phyloP scores from a whole-genome alignment of 108 stramenopile genomes.

The Epipyxis sp. region DNA sequence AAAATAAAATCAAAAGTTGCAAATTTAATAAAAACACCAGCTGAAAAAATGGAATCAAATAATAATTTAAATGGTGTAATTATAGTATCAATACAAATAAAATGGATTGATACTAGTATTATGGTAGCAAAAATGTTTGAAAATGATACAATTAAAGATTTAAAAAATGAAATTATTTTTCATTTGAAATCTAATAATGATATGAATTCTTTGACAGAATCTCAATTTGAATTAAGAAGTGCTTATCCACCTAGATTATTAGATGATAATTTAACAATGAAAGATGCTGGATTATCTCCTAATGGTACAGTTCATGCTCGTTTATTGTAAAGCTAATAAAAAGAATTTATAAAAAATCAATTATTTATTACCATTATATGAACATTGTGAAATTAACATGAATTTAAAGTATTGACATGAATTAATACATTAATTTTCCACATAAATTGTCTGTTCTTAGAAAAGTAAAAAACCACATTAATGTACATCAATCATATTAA shows the following conservation, averaged over 20 bases:
- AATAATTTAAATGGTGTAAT: not conserved
- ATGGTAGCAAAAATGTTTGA: not conserved
- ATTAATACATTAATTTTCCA: no score
- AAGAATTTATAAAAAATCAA: no score
- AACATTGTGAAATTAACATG: no score
- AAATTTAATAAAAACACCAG: no score
- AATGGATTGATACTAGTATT: slow-evolving; percentile 1
- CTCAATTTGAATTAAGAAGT: not conserved
- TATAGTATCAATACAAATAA: not conserved
- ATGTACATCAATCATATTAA: no score
- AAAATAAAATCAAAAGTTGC: no score
- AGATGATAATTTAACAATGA: slow-evolving; percentile 1
- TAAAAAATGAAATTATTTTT: not conserved
- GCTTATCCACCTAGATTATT: not conserved
- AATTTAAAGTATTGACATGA: no score
- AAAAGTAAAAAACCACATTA: no score
- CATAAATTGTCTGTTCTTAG: no score
- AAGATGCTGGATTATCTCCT: slow-evolving; percentile 6
- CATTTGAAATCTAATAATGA: slow-evolving; percentile 2
- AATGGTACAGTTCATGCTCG: slow-evolving; percentile 34
- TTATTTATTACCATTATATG: not conserved
- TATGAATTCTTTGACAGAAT: not conserved
- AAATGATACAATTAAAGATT: not conserved
- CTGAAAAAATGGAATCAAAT: no score
- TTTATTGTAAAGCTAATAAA: not conserved